Percentiles rank a stretch among this genome's conserved stretches.
These are phyloP conservation scores for Pichia sp. DNA, from an alignment of 1,139 yeast genomes.

Conservation along the genomic window DNA sequence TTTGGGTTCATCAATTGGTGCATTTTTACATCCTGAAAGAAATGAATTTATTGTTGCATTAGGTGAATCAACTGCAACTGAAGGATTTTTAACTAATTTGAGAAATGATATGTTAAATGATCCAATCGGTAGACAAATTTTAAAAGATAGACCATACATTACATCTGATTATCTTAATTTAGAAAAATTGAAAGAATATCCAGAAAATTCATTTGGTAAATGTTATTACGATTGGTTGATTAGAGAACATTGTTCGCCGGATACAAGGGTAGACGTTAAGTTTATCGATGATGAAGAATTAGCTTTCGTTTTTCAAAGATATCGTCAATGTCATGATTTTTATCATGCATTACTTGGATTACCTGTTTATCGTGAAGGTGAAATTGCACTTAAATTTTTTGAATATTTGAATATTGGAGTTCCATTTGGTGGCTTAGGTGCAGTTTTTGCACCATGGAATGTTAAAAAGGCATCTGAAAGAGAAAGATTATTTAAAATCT, in stretches of 20 bases:
- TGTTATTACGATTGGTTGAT: slow-evolving; percentile 78
- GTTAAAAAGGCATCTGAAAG: slow-evolving; percentile 32
- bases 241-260: slow-evolving; percentile 87
- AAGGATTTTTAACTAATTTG: slow-evolving; percentile 54
- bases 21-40: slow-evolving; percentile 75
- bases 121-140: slow-evolving; percentile 67
- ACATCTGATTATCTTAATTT: slow-evolving; percentile 66
- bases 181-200: slow-evolving; percentile 52
- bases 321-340: slow-evolving; percentile 95
- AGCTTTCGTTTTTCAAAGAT: slow-evolving; percentile 86
- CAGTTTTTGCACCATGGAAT: slow-evolving; percentile 75
- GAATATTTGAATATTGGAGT: slow-evolving; percentile 91
- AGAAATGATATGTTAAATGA: slow-evolving; percentile 72
- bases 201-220: slow-evolving; percentile 71
- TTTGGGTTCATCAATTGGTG: slow-evolving; percentile 74
- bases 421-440: slow-evolving; percentile 95
- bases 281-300: slow-evolving; percentile 86
- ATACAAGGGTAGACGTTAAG: slow-evolving; percentile 81
- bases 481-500: slow-evolving; percentile 52
- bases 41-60: slow-evolving; percentile 83
- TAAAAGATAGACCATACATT: slow-evolving; percentile 77
- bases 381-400: slow-evolving; percentile 84
- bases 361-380: slow-evolving; percentile 93
- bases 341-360: slow-evolving; percentile 89
- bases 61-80: slow-evolving; percentile 87